Conservation (phyloP, 2,329 filamentous ascomycete species). For the Xylariaceae sp. region DNA sequence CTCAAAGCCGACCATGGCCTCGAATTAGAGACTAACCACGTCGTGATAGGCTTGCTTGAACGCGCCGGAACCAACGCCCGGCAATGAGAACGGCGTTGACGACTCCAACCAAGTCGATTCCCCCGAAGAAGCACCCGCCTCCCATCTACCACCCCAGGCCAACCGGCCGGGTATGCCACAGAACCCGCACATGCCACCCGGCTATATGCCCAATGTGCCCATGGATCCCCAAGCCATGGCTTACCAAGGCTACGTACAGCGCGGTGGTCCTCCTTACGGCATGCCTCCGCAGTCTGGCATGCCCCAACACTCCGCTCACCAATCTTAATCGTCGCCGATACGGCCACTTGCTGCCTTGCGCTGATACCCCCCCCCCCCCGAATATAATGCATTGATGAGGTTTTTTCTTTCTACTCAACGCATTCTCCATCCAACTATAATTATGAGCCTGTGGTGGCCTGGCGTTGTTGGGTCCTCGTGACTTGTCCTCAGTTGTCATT, state of each 20-base stretch:
- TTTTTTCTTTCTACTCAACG: conserved; percentile 32
- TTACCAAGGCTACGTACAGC: conserved; percentile 79
- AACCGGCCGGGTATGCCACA: conserved; percentile 61
- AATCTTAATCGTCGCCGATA: conserved; percentile 50
- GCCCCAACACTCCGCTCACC: conserved; percentile 77
- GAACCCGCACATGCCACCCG: conserved; percentile 56
- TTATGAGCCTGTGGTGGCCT: conserved; percentile 39
- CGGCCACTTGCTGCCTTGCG: conserved; percentile 31
- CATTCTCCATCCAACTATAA: conserved; percentile 32
- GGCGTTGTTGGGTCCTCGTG: conserved; percentile 37
- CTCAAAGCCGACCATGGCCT: background rate
- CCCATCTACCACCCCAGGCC: conserved; percentile 65
- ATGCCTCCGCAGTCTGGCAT: conserved; percentile 75
- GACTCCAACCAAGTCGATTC: conserved; percentile 76
- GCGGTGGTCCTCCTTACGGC: conserved; percentile 61
- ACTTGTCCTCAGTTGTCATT: conserved; percentile 25
- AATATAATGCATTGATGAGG: conserved; percentile 50
- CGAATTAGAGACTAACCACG: conserved; percentile 33
- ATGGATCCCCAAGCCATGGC: conserved; percentile 72
- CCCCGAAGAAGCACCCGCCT: conserved; percentile 78
- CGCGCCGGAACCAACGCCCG: conserved; percentile 80
- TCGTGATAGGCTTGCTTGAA: conserved; percentile 79
- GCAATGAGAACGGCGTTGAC: conserved; percentile 76
- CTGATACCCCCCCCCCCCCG: conserved; percentile 54
- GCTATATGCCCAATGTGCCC: conserved; percentile 59